Evolutionary conservation across 139 green algal genomes (phyloP), one percentile per base, ranked within the genome.

Genomic region (Closterium sp.): DNA sequence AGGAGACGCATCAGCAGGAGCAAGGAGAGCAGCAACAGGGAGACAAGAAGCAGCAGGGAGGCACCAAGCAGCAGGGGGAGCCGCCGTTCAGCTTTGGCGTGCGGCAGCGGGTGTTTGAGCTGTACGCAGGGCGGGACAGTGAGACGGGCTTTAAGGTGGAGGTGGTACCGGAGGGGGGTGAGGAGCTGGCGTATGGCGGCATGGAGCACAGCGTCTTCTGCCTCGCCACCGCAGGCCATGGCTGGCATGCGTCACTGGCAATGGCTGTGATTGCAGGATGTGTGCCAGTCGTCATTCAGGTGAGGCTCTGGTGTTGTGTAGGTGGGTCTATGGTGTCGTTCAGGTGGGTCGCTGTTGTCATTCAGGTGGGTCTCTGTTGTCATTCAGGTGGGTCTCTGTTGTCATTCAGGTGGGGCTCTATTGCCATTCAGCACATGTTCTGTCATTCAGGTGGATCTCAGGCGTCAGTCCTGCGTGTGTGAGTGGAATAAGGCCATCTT

Each of bases 201-300:
- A 93, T 94, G 90, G 9, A 30, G 42, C 13, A 89, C 4, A 88
- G 91, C 21, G 31, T 91, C 1, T 95, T 95, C 91, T 95, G 94
- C 91, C 93, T 70, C 22, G 94, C 93, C 31, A 94, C 93, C 4
- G 29, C 86, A 3, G 94, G 93, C 21, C 28, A 91, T 13, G 94
- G 92, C 24, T 95, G 90, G 90, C 85, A 91, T 70, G 89, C 31
- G 21, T 27, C 93, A 19, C 28, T 85, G 0, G n/a, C 73, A 0
- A 31, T 93, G 9, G 32, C 24, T 13, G 90, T 93, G 0, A 29
- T 91, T 19, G 89, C 89, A 11, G 94, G 94, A 86, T 95, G 94
- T 89, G 95, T 95, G 28, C 94, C 94, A 9, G 90, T 95, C 42
- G 92, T 95, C 87, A 88, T 91, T 50, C 92, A 95, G 62, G 93